Percentiles rank a stretch among this genome's conserved stretches.
These are phyloP conservation scores for Lipomyces yamadae DNA, from an alignment of 805 yeast genomes.

Conservation along the genomic window DNA sequence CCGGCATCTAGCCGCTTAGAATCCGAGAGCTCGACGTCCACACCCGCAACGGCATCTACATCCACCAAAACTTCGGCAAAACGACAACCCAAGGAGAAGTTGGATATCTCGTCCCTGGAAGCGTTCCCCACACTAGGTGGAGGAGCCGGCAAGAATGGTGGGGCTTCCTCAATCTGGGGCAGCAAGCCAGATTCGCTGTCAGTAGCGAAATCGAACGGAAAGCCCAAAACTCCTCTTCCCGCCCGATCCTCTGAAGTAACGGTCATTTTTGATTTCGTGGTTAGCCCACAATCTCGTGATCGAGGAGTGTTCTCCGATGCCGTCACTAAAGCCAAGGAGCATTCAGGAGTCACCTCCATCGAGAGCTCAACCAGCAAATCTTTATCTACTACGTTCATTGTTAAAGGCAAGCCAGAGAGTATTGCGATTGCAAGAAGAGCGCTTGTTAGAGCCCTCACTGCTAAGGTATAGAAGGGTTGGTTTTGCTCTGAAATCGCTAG, in stretches of 20 bases:
- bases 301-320: constrained; percentile 72
- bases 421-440: constrained; percentile 75
- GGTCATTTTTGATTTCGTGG: constrained; percentile 76
- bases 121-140: constrained; percentile 44
- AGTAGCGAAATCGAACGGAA: constrained; percentile 12
- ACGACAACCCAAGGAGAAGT: constrained; percentile 23
- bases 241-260: constrained; percentile 67
- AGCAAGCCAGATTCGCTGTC: constrained; percentile 12
- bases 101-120: constrained; percentile 42
- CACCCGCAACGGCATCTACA: constrained; percentile 18
- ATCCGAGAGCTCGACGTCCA: constrained; percentile 13
- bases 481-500: not conserved
- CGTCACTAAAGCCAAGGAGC: constrained; percentile 50
- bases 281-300: constrained; percentile 58
- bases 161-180: constrained; percentile 30
- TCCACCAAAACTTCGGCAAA: constrained; percentile 14
- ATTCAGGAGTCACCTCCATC: constrained; percentile 25
- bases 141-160: constrained; percentile 11
- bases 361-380: constrained; percentile 34
- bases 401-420: constrained; percentile 71
- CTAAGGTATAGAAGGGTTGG: constrained; percentile 56
- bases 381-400: constrained; percentile 68
- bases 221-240: constrained; percentile 46
- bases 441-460: constrained; percentile 73
- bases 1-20: constrained; percentile 22